Evolutionary conservation across 805 yeast species (phyloP), one percentile per base, ranked within the genome.

Genomic region (Candida schatavii): DNA sequence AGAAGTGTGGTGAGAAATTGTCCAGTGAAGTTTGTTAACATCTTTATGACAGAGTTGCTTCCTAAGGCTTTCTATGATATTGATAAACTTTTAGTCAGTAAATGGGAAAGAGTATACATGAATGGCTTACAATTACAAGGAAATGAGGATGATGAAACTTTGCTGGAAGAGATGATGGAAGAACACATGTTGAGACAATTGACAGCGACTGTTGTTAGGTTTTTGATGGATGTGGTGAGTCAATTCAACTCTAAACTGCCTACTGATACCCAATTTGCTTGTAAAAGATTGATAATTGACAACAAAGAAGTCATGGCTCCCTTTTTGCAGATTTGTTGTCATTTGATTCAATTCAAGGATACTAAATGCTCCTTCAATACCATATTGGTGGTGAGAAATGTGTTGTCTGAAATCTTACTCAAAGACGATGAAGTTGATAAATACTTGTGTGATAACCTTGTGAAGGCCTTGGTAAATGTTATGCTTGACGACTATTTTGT

Each of bases 131-230:
- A 77, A 48, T 61, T 75, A 30, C 79, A 75, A 50, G 81, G 81
- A 0, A 74, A 75, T 33, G 80, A 77, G 33, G 83, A 81, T 46
- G 96, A 89, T 52, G 90, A 82, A 40, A 87, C 88, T 19, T 72
- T 91, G 54, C 83, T 93, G n/a, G 97, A 90, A 51, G 99, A 93
- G 57, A 93, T 93, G 95, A 84, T 93, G 86, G 97, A 91, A 51
- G 99, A 93, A 59, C 96, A 91, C 61, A 76, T 91, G 71, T 68
- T 91, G 45, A 74, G 99, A 51, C 98, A 93, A 59, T 75, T 93
- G 30, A 90, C 98, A 0, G 95, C 95, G 2, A 90, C 95, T 3
- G 88, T 88, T 9, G 96, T 85, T 41, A 72, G 97, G 45, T 73
- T 90, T 55, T 64, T 93, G 48, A 87, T 90, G 62, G 98, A 91